Conservation (phyloP, 1,139 yeast species). For the Taphrina confusa region DNA sequence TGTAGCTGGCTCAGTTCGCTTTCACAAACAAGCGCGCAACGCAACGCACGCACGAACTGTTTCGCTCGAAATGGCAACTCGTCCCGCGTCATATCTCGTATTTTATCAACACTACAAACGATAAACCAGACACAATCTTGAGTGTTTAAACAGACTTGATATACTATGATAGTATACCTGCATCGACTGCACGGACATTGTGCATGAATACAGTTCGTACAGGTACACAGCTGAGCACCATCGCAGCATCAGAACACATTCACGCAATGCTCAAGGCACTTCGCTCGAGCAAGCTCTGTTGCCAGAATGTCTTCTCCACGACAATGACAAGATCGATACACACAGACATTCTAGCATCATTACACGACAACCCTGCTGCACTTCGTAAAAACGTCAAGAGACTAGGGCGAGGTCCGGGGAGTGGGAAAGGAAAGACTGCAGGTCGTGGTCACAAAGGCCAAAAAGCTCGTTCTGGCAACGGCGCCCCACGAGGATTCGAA, state of each 20-base stretch:
- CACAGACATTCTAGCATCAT: slow-evolving; percentile 12
- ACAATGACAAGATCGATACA: neutral
- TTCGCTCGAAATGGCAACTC: no score
- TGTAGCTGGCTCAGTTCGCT: no score
- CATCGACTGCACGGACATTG: no score
- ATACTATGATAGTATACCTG: no score
- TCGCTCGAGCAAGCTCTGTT: neutral
- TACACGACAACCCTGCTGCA: slow-evolving; percentile 16
- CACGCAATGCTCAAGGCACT: neutral
- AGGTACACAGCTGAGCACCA: no score
- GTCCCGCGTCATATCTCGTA: no score
- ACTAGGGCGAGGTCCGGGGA: slow-evolving; percentile 95
- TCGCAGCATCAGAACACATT: no score
- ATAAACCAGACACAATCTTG: neutral
- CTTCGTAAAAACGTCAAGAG: slow-evolving; percentile 46
- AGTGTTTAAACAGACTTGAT: no score
- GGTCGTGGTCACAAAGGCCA: slow-evolving; percentile 99
- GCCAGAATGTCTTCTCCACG: neutral
- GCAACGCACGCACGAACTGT: no score
- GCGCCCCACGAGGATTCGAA: slow-evolving; percentile 90
- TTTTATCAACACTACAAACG: no score
- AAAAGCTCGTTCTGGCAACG: slow-evolving; percentile 73
- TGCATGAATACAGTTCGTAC: no score
- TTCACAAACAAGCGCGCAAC: no score
- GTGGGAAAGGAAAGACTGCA: slow-evolving; percentile 86